A percentile compares a stretch with the other conserved stretches of the same genome.
Evolutionary conservation across 2,329 filamentous ascomycete genomes (phyloP).

Genomic region (Alternaria triticina): DNA sequence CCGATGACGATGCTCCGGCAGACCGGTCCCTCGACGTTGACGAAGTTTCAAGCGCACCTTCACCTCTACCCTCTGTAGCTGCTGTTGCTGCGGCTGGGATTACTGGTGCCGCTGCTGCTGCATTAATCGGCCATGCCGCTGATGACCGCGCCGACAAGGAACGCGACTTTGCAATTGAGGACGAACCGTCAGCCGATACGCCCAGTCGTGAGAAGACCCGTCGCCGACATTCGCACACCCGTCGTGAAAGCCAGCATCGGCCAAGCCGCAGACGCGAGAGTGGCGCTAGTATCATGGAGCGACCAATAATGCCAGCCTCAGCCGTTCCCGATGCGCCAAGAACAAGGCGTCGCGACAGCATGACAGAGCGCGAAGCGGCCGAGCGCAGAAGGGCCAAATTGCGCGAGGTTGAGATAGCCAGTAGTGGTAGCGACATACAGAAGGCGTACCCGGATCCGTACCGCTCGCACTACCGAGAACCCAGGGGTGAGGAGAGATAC

Average conservation of each 20-base stretch:
- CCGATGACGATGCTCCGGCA: neutral
- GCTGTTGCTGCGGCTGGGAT: neutral
- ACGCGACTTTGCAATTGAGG: slow-evolving; percentile 37
- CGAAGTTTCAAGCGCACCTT: neutral
- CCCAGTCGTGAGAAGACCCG: slow-evolving; percentile 33
- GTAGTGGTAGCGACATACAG: slow-evolving; percentile 38
- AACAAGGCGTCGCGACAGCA: slow-evolving; percentile 41
- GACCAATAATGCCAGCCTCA: slow-evolving; percentile 22
- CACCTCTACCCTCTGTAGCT: neutral
- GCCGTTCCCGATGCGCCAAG: slow-evolving; percentile 26
- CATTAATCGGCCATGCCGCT: neutral
- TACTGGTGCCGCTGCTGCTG: neutral
- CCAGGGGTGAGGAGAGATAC: slow-evolving; percentile 34
- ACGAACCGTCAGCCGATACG: slow-evolving; percentile 28
- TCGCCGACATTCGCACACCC: slow-evolving; percentile 39
- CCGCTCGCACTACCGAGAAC: slow-evolving; percentile 36
- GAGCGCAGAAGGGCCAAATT: slow-evolving; percentile 25
- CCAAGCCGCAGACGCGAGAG: slow-evolving; percentile 41
- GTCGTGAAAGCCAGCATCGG: slow-evolving; percentile 34
- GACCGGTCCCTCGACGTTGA: slow-evolving; percentile 2
- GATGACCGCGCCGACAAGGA: slow-evolving; percentile 16
- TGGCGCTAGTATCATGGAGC: slow-evolving; percentile 37
- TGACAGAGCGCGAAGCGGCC: slow-evolving; percentile 37
- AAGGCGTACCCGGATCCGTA: slow-evolving; percentile 31
- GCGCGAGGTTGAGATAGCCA: slow-evolving; percentile 27